These are phyloP conservation scores for Avicennia marina DNA, from an alignment of 257 asterid species.

Conservation along the genomic window DNA sequence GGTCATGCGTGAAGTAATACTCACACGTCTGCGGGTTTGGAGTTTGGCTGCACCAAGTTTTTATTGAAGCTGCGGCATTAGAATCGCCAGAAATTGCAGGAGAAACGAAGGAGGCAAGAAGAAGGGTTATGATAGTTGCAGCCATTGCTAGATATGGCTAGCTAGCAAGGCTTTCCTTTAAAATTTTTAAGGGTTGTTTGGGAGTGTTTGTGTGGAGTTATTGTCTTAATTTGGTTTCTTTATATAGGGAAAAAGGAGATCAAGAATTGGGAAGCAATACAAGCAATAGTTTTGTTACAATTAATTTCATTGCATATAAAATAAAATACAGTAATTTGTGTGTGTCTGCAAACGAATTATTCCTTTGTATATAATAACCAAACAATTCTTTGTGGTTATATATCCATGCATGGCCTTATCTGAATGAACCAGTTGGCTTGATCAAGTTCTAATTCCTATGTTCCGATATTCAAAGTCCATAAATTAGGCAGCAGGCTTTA, in stretches of 20 bases:
- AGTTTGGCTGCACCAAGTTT: conserved; percentile 71
- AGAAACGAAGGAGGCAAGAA: conserved; percentile 23
- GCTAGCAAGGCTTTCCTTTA: background rate
- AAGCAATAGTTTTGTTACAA: too few relatives aligned
- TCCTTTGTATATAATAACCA: too few relatives aligned
- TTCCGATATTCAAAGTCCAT: too few relatives aligned
- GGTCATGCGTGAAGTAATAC: conserved; percentile 42
- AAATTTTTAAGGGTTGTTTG: background rate
- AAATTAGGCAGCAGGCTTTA: too few relatives aligned
- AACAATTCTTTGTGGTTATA: too few relatives aligned
- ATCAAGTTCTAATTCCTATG: too few relatives aligned
- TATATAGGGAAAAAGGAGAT: conserved; percentile 23
- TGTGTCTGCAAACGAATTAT: too few relatives aligned
- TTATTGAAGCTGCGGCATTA: conserved; percentile 14
- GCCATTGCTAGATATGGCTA: conserved; percentile 37
- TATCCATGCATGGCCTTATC: too few relatives aligned
- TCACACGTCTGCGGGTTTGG: conserved; percentile 74
- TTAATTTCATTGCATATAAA: too few relatives aligned
- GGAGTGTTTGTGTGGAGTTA: conserved; percentile 15
- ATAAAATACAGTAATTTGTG: too few relatives aligned
- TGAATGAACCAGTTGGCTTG: too few relatives aligned
- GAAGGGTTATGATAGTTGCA: conserved; percentile 12
- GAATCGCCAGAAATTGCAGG: conserved; percentile 27
- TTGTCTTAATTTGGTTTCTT: conserved; percentile 4
- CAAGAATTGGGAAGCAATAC: too few relatives aligned